Base-by-base conservation (phyloP, 2,329 filamentous ascomycete genomes). In the Alternaria longipes region DNA sequence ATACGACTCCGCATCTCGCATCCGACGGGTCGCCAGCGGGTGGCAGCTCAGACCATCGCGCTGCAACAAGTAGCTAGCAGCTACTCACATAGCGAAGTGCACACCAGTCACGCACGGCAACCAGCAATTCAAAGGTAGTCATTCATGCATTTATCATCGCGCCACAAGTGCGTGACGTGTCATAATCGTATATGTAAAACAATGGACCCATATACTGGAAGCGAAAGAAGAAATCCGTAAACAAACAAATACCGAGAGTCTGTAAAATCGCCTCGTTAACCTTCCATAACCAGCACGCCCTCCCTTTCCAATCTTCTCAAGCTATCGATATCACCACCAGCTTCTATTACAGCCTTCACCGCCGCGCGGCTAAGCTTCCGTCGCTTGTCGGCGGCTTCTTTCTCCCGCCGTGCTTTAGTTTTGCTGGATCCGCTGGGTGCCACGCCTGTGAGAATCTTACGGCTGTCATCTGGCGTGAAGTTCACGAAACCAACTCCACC, bases 331-430 rank as follows among this genome's bases (percentile, higher is more conserved):
- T 93, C 89, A 3, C 90, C 91, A 1, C 91, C 91, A 0, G 89
- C 90, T 11, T 89, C 90, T 56, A 86, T 82, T 0, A 93, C 87
- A 8, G 89, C 90, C 77, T 87, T 87, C 64, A 90, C 80, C 30
- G 91, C 89, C 8, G 88, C 88, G 77, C 91, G 87, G 71, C 86
- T 89, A 56, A 94, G 75, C 74, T 86, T 85, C 68, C 89, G 81
- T 70, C 91, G 84, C 79, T 90, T 89, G 74, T 97, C 94, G 54
- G 86, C 84, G 2, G 92, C 92, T 81, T 97, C 94, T 77, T 92
- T 91, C 79, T 98, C 94, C 52, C 95, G 83, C 56, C 93, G 83
- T n/a, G 93, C 93, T 77, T 97, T 97, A 8, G 95, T 98, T 86
- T 98, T 98, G 68, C 88, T 91, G 69, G 90, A 93, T 9, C 95